Base-by-base conservation (phyloP, 1,284 basidiomycete species). In the Ganoderma lucidum region DNA sequence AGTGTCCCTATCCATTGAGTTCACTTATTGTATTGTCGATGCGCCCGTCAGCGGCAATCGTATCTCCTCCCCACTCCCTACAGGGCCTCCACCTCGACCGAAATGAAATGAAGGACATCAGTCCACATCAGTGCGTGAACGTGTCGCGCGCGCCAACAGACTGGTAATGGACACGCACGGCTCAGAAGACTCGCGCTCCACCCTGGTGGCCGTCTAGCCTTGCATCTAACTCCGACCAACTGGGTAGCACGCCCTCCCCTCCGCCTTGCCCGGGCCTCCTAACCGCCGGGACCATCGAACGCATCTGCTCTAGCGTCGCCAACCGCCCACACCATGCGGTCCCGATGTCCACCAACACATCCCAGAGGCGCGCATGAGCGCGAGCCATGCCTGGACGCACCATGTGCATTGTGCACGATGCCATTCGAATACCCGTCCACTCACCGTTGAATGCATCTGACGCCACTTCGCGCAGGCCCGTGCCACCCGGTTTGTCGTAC, bases 1-100 rank as follows among this genome's bases (percentile, higher is more conserved):
- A 39, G 9, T 59, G 19, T 59, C 39, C n/a, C 35, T 35, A 3
- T 53, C 12, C 60, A 70, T 66, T 53, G 45, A 70, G 62, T 70
- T 63, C 53, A 70, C 56, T 66, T 63, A 60, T 61, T 70, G 68
- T 70, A 70, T 66, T 61, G 23, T 23, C 41, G 35, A 35, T 44
- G 62, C 55, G 60, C 28, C 37, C 68, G 48, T 32, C 62, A 60
- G 35, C 68, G 65, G 65, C 63, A 64, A 70, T 66, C 37, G 30
- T 35, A 66, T 59, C 55, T 32, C 55, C 68, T 35, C 68, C 28
- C 51, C 30, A 17, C 44, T 53, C 61, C 32, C 62, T 55, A 41
- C 45, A 61, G 35, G 68, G 30, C 56, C 39, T 51, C 62, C 32
- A 37, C 58, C 39, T 41, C 53, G 19, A 32, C 53, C 51, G 51